Evolutionary conservation across 2,329 filamentous ascomycete species (phyloP), one percentile per base, ranked within the genome.

Genomic region (Rugonectria rugulosa): DNA sequence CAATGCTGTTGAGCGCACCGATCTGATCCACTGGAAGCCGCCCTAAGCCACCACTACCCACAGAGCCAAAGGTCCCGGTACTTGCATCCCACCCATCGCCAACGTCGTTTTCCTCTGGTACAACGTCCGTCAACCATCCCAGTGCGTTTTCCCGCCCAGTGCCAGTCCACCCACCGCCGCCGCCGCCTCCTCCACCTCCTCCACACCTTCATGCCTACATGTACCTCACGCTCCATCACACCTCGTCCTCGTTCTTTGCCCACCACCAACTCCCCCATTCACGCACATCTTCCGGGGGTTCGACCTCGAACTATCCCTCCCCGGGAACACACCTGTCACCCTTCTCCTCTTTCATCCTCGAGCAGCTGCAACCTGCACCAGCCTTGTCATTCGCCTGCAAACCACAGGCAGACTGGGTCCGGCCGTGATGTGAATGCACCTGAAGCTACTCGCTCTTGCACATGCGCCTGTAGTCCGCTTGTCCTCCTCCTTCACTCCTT

Each of bases 391-490:
- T 46, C 29, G 41, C 41, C 32, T 53, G 21, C 21, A 21, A 41
- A 43, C 40, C 29, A 26, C 20, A 42, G 29, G 27, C 43, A 40
- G 24, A 31, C 31, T 32, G 37, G 15, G 38, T 32, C 40, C 41
- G 41, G 45, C 45, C 53, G 53, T 55, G 53, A 55, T 55, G 53
- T 50, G 53, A 55, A 55, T 50, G 45, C 45, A 45, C 46, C 46
- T 40, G 27, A 40, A 40, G 23, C 24, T 54, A 31, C 43, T 38
- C n/a, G n/a, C n/a, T n/a, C 41, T 14, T 43, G 43, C 40, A 44
- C 51, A 54, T 54, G 51, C 44, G 44, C 51, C 44, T 54, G 37
- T 42, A 43, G 17, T 38, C 51, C 34, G 38, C 38, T 40, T 55
- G 24, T 26, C 38, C 38, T 40, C n/a, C n/a, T n/a, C n/a, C n/a